Base-by-base conservation (phyloP, 139 green algal species). In the Micromonas pusilla region DNA sequence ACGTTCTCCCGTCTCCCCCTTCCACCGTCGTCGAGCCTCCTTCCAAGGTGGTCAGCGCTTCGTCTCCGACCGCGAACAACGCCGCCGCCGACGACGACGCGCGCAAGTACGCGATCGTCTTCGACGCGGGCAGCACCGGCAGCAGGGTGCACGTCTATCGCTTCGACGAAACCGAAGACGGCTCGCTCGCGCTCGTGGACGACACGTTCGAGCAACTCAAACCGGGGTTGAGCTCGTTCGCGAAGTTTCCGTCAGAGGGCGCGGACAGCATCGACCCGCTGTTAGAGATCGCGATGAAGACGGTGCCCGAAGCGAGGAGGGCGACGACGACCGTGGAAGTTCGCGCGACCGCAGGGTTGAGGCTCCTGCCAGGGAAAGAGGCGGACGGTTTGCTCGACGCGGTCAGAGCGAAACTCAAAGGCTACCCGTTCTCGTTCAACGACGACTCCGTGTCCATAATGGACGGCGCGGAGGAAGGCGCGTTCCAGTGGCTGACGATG, bases 401-500 rank as follows among this genome's bases (percentile, higher is more conserved):
- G 23, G 92, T 97, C 26, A 62, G 75, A 32, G 80, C 76, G 67
- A 37, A 84, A 26, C 81, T 95, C 21, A 71, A 80, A 32, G 64
- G 82, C 38, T 90, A 88, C 63, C 88, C 89, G 26, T 98, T 97
- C 83, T 65, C 82, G 32, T 81, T 87, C 52, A 62, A 83, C 4
- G 54, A 82, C 0, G 79, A 84, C 9, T 79, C 82, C 26, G 85
- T 93, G 1, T 81, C 68, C 30, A 90, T 94, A 36, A 85, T 94
- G 79, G 90, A 91, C 63, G 90, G 89, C 25, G 84, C 90, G 67
- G 90, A 97, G 60, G 94, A 98, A 83, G 95, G 95, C 30, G 96
- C 90, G 0, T 99, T 95, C 82, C 92, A 91, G 1, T 99, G 95
- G 95, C 88, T 99, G 30, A 97, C 95, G 1, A 86, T 98, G 21